phyloP scores from a whole-genome alignment of 169 alveolate genomes.

The Ichthyophthirius multifiliis region DNA sequence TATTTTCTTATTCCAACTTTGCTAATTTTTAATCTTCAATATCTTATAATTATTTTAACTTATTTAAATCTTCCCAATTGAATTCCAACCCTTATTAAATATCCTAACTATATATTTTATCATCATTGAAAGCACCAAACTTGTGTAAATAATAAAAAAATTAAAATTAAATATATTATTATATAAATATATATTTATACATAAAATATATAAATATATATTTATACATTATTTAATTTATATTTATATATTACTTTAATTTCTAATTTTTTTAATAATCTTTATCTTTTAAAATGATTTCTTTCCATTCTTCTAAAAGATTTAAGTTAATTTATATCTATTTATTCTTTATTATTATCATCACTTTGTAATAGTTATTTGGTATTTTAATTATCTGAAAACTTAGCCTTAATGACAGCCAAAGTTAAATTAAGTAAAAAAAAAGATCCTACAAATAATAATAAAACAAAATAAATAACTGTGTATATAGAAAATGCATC shows the following conservation, averaged over 20 bases:
- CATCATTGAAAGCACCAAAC: no score
- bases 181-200: no score
- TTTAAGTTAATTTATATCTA: no score
- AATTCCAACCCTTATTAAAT: no score
- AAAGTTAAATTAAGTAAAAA: constrained; percentile 67
- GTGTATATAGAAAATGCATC: constrained; percentile 37
- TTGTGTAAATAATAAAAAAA: no score
- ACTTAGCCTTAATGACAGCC: constrained; percentile 68
- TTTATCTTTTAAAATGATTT: not conserved
- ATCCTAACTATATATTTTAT: no score
- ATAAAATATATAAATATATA: no score
- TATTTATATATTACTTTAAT: constrained; percentile 1
- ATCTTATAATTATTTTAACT: not conserved
- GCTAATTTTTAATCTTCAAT: not conserved
- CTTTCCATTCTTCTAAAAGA: constrained; percentile 10
- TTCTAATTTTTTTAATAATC: not conserved
- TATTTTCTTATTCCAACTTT: not conserved
- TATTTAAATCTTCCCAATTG: not conserved
- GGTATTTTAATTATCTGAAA: constrained; percentile 35
- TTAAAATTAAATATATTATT: no score
- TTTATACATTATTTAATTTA: not conserved
- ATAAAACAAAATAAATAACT: constrained; percentile 50
- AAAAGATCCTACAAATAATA: constrained; percentile 67
- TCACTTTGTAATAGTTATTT: no score
- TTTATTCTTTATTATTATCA: no score